A percentile compares a stretch with the other conserved stretches of the same genome.
Evolutionary conservation across 1,139 yeast genomes (phyloP).

Genomic region (Debaryomyces sp.): DNA sequence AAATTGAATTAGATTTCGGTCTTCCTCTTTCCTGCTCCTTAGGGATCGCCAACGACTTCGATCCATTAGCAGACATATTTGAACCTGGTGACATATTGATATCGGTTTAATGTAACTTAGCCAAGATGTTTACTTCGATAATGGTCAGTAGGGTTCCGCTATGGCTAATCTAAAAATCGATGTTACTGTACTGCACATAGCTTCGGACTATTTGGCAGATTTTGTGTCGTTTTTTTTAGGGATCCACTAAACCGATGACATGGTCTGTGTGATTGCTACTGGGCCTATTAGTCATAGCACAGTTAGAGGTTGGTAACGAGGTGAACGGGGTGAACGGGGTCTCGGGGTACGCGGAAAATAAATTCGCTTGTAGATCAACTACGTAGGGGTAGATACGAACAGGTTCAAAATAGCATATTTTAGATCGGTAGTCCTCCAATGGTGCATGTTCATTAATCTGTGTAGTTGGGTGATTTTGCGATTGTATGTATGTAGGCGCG

Average conservation of each 20-base stretch:
- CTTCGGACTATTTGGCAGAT: slow-evolving; percentile 2
- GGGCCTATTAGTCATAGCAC: neutral
- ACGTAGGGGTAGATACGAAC: neutral
- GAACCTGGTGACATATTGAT: slow-evolving; percentile 6
- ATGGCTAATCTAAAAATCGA: neutral
- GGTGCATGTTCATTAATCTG: neutral
- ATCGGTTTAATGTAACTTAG: neutral
- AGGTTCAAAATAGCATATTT: neutral
- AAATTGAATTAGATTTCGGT: slow-evolving; percentile 15
- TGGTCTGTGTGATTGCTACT: neutral
- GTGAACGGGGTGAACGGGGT: neutral
- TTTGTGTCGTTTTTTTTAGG: slow-evolving; percentile 1
- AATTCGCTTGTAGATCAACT: neutral
- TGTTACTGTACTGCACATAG: slow-evolving; percentile 6
- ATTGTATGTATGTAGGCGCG: neutral
- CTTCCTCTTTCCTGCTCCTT: slow-evolving; percentile 3
- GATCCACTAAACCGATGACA: slow-evolving; percentile 4
- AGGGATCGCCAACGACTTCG: neutral
- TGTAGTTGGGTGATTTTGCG: neutral
- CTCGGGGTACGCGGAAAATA: neutral
- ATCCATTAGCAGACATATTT: neutral
- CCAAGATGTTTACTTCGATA: neutral
- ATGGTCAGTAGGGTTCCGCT: slow-evolving; percentile 3
- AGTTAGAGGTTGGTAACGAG: neutral
- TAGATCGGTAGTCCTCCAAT: neutral